Conservation (phyloP, 345 rosid genomes). For the Eucalyptus pauciflora region DNA sequence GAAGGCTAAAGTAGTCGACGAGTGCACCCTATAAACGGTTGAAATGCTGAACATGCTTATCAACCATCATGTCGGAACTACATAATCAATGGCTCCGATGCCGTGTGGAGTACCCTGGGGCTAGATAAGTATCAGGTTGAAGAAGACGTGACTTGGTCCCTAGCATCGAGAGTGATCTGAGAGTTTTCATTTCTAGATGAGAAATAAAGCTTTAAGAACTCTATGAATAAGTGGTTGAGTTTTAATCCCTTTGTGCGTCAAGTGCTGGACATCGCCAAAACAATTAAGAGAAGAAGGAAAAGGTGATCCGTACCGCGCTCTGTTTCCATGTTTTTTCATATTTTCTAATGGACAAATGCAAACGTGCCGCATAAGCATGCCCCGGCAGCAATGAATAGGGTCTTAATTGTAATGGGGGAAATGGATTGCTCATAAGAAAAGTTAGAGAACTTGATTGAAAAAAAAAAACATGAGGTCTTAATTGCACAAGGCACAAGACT, state of each 20-base stretch:
- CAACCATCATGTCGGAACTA: constrained; percentile 13
- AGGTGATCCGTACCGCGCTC: background rate
- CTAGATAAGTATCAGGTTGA: constrained; percentile 1
- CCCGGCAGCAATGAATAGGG: background rate
- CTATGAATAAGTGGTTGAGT: background rate
- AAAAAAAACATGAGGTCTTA: background rate
- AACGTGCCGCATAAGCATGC: background rate
- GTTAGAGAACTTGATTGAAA: background rate
- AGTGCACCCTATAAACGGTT: constrained; percentile 19
- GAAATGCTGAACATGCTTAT: constrained; percentile 13
- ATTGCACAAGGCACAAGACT: background rate
- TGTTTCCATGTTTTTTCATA: background rate
- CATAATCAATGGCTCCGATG: constrained; percentile 22
- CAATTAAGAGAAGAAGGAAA: background rate
- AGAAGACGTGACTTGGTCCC: constrained; percentile 17
- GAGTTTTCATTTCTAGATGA: background rate
- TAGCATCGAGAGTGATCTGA: background rate
- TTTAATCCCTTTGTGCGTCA: background rate
- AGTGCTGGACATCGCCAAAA: background rate
- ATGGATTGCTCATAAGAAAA: background rate
- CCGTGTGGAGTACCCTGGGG: constrained; percentile 12
- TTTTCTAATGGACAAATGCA: background rate
- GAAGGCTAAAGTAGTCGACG: constrained; percentile 17
- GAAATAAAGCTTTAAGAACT: background rate
- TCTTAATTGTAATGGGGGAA: background rate